Evolutionary conservation across 257 asterid species (phyloP).

Genomic region (Lantana camara): DNA sequence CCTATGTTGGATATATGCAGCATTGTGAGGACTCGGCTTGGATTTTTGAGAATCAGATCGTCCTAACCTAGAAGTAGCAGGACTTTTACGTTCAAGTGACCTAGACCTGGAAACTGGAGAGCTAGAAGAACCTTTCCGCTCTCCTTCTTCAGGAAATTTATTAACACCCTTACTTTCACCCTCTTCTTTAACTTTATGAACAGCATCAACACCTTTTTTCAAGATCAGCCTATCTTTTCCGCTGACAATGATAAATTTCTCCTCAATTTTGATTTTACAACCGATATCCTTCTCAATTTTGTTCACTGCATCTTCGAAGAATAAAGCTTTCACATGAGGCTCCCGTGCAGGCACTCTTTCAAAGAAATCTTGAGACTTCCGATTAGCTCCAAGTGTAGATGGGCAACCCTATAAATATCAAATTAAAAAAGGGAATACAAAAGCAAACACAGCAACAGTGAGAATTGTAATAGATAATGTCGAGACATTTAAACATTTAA

Average conservation of each 20-base stretch:
- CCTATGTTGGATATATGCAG: conserved; percentile 54
- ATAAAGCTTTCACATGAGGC: conserved; percentile 81
- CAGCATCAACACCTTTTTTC: conserved; percentile 91
- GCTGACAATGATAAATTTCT: conserved; percentile 90
- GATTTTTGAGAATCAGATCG: conserved; percentile 68
- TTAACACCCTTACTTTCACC: conserved; percentile 59
- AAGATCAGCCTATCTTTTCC: conserved; percentile 94
- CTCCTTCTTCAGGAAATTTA: conserved; percentile 63
- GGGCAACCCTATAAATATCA: conserved; percentile 82
- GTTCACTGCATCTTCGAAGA: conserved; percentile 76
- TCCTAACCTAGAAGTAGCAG: conserved; percentile 63
- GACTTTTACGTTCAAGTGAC: conserved; percentile 83
- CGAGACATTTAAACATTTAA: too few relatives aligned
- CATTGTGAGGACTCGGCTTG: conserved; percentile 61
- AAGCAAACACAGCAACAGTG: not conserved
- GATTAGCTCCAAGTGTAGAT: conserved; percentile 92
- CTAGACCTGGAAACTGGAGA: conserved; percentile 67
- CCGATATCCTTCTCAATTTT: conserved; percentile 93
- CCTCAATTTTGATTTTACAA: conserved; percentile 90
- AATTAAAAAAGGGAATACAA: conserved; percentile 35
- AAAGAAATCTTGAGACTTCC: conserved; percentile 95
- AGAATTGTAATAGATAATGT: not conserved
- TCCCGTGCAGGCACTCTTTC: conserved; percentile 97
- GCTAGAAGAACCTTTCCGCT: conserved; percentile 57
- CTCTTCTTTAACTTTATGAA: conserved; percentile 82